Evolutionary conservation across 1,284 basidiomycete genomes (phyloP).

Genomic region (Boletus semigastroideus): DNA sequence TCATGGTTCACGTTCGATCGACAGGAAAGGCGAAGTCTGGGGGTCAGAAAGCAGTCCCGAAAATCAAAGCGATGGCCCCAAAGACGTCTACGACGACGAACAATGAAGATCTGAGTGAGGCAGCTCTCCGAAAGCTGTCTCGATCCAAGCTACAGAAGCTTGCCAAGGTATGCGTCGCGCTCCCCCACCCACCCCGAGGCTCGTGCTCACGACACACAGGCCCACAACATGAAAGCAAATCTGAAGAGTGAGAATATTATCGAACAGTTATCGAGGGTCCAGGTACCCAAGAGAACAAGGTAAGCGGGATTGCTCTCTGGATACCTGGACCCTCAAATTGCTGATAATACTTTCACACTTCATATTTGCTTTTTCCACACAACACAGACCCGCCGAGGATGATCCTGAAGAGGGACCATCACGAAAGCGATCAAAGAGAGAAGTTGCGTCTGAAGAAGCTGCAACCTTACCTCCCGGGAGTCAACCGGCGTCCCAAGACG

Average conservation of each 20-base stretch:
- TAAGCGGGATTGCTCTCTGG: not conserved
- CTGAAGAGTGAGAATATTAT: conserved; percentile 30
- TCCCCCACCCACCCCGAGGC: not conserved
- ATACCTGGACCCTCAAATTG: no score
- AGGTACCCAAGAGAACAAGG: conserved; percentile 10
- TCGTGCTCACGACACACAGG: conserved; percentile 13
- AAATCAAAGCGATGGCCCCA: not conserved
- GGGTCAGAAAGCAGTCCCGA: not conserved
- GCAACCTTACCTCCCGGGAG: not conserved
- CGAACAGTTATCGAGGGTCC: conserved; percentile 14
- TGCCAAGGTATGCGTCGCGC: conserved; percentile 22
- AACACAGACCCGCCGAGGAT: conserved; percentile 12
- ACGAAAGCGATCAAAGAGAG: conserved; percentile 17
- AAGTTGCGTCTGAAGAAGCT: not conserved
- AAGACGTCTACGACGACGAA: not conserved
- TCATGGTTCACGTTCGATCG: conserved; percentile 11
- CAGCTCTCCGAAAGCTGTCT: conserved; percentile 25
- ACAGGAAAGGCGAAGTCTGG: conserved; percentile 7
- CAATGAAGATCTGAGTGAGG: conserved; percentile 9
- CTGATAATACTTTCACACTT: no score
- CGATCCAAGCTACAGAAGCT: conserved; percentile 29
- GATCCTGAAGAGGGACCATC: conserved; percentile 11
- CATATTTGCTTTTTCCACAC: no score
- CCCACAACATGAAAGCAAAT: conserved; percentile 26
- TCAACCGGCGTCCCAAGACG: not conserved